Percentiles rank a stretch among this genome's conserved stretches.
Conservation (phyloP, 2,329 filamentous ascomycete species). For the Alternaria viburni region DNA sequence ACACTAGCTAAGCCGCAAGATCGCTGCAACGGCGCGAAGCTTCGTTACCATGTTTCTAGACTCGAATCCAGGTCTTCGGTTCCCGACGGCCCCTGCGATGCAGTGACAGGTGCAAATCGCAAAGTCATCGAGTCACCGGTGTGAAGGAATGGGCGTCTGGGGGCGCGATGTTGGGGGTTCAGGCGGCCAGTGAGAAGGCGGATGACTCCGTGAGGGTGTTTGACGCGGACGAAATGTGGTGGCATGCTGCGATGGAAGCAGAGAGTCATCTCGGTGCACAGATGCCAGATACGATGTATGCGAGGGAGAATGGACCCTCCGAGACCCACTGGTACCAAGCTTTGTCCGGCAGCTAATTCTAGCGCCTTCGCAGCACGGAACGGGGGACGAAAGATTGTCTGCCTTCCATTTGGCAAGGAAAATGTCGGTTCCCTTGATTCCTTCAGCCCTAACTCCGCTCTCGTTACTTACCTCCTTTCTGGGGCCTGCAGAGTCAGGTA, state of each 20-base stretch:
- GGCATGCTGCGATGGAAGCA: neutral
- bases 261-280: neutral
- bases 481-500: neutral
- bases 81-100: conserved; percentile 2
- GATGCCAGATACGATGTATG: neutral
- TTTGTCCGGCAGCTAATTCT: conserved; percentile 7
- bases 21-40: conserved; percentile 1
- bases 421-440: neutral
- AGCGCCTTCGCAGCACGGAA: neutral
- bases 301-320: neutral
- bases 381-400: conserved; percentile 3
- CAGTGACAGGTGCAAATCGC: conserved; percentile 3
- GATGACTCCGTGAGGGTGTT: neutral
- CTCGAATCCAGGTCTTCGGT: neutral
- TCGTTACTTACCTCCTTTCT: neutral
- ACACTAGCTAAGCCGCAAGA: conserved; percentile 1
- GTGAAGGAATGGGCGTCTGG: neutral
- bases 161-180: neutral
- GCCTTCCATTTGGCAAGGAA: neutral
- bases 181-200: conserved; percentile 12
- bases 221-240: neutral
- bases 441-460: conserved; percentile 1
- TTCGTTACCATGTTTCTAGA: neutral
- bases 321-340: neutral
- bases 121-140: conserved; percentile 4